A percentile compares a stretch with the other conserved stretches of the same genome.
Conservation (phyloP, 2,329 filamentous ascomycete species). For the Trichoderma oligosporum region DNA sequence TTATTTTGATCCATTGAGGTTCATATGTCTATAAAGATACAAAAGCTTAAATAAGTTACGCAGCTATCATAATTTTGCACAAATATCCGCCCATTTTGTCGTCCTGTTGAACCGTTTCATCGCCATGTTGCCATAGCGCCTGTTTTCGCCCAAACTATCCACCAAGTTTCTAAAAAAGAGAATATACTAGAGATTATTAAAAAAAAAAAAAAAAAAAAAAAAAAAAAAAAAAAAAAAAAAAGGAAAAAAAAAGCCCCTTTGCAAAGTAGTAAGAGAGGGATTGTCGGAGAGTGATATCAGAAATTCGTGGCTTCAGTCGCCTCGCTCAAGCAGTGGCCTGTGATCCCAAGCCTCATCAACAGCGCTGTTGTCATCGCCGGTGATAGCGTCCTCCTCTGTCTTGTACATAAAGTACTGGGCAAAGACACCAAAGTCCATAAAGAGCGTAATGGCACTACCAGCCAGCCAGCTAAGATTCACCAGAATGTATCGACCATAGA, state of each 20-base stretch:
- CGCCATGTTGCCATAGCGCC: conserved; percentile 3
- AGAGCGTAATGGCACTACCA: conserved; percentile 81
- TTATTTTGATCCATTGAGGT: too few species aligned
- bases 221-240: background rate
- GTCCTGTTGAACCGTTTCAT: conserved; percentile 7
- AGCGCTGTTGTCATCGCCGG: conserved; percentile 23
- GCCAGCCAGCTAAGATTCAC: conserved; percentile 90
- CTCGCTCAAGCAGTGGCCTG: conserved; percentile 37
- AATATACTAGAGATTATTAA: background rate
- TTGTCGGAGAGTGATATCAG: too few species aligned
- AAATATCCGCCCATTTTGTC: background rate
- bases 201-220: background rate
- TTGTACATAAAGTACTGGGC: conserved; percentile 87
- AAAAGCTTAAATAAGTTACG: background rate
- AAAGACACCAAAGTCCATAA: conserved; percentile 84
- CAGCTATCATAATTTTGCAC: background rate
- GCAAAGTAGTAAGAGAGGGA: too few species aligned
- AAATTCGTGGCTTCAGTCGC: conserved; percentile 23
- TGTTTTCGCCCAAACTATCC: background rate
- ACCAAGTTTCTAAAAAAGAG: background rate
- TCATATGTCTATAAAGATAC: background rate
- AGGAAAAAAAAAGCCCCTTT: background rate
- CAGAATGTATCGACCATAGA: conserved; percentile 79
- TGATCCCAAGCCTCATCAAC: conserved; percentile 38
- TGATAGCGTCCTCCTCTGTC: conserved; percentile 34